Percentiles rank a stretch among this genome's conserved stretches.
Evolutionary conservation across 2,329 filamentous ascomycete genomes (phyloP).

Genomic region (Fusarium austroafricanum): DNA sequence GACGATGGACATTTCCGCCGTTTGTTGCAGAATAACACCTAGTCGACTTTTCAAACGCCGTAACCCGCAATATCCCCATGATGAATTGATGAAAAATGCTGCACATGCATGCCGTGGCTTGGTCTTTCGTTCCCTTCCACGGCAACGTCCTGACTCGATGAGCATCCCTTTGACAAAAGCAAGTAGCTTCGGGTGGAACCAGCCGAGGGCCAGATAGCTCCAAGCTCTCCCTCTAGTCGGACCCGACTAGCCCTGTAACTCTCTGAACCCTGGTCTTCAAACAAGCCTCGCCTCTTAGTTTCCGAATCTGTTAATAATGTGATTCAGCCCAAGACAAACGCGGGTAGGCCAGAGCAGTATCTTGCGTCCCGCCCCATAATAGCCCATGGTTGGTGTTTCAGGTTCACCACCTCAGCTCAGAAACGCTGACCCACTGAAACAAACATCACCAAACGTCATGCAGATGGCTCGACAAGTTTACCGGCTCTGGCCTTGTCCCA

Average conservation of each 20-base stretch:
- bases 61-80: constrained; percentile 36
- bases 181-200: constrained; percentile 7
- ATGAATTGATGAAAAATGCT: constrained; percentile 41
- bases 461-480: constrained; percentile 10
- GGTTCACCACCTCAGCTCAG: constrained; percentile 39
- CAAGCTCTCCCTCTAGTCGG: background rate
- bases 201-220: constrained; percentile 1
- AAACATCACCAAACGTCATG: constrained; percentile 43
- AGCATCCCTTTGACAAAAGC: constrained; percentile 13
- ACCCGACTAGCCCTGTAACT: constrained; percentile 17
- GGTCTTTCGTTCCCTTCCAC: constrained; percentile 3
- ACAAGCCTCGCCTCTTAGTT: constrained; percentile 32
- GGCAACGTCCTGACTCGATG: constrained; percentile 8
- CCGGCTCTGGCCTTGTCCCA: constrained; percentile 20
- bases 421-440: constrained; percentile 39
- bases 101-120: constrained; percentile 25
- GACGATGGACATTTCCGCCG: constrained; percentile 20
- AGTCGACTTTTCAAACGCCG: constrained; percentile 42
- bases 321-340: constrained; percentile 30
- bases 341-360: constrained; percentile 21
- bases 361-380: constrained; percentile 39
- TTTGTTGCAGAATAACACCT: constrained; percentile 38
- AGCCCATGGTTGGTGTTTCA: constrained; percentile 40
- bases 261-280: constrained; percentile 31
- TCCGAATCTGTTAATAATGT: constrained; percentile 22